Evolutionary conservation across 2,329 filamentous ascomycete genomes (phyloP).

Genomic region (Cytospora paraplurivora): DNA sequence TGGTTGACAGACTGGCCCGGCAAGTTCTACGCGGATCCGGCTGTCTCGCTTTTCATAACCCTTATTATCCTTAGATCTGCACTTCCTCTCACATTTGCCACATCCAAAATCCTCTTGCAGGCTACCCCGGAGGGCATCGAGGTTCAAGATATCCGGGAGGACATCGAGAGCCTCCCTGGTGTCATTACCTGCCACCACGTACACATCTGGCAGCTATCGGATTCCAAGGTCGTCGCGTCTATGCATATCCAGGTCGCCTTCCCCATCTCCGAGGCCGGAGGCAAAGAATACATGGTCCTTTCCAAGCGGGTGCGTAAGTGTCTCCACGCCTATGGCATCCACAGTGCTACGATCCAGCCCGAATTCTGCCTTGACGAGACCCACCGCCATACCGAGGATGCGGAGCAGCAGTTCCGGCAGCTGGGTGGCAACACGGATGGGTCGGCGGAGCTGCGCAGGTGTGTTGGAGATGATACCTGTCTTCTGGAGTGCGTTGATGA

Average conservation of each 20-base stretch:
- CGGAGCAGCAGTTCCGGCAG: conserved; percentile 26
- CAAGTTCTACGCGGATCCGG: conserved; percentile 86
- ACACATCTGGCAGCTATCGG: conserved; percentile 96
- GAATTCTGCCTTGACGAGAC: conserved; percentile 69
- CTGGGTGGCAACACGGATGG: conserved; percentile 40
- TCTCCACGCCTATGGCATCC: conserved; percentile 92
- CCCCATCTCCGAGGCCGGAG: conserved; percentile 79
- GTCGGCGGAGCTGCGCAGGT: conserved; percentile 30
- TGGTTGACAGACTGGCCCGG: conserved; percentile 84
- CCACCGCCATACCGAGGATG: conserved; percentile 43
- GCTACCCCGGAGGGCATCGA: conserved; percentile 88
- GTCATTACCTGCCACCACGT: conserved; percentile 92
- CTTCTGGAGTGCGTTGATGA: conserved; percentile 56
- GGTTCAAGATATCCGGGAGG: conserved; percentile 86
- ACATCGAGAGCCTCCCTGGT: conserved; percentile 82
- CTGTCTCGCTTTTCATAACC: conserved; percentile 92
- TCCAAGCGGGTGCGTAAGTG: conserved; percentile 82
- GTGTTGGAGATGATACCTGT: conserved; percentile 41
- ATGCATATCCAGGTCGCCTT: conserved; percentile 93
- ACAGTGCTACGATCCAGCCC: conserved; percentile 95
- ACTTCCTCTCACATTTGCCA: conserved; percentile 76
- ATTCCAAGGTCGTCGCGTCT: conserved; percentile 90
- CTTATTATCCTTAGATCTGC: conserved; percentile 73
- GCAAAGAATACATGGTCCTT: conserved; percentile 85
- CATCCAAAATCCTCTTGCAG: conserved; percentile 87